Evolutionary conservation across 306 rosid species (phyloP).

Genomic region (Abrus pulchellus): DNA sequence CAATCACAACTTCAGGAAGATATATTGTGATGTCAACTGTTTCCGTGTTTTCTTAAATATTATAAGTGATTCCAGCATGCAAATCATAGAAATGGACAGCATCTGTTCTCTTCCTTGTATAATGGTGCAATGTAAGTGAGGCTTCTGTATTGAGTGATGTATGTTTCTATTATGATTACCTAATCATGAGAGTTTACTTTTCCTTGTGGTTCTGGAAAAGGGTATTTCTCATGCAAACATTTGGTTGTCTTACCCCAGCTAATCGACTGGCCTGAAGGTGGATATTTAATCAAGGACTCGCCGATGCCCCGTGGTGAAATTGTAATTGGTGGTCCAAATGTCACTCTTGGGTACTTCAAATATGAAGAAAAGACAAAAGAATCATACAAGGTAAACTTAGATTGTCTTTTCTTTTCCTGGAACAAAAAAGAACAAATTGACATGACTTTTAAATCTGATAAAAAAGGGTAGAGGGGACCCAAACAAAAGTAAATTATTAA

Average conservation of each 20-base stretch:
- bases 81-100: constrained; percentile 13
- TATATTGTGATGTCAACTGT: constrained; percentile 3
- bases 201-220: background rate
- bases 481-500: too few species aligned
- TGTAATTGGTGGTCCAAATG: constrained; percentile 91
- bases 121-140: background rate
- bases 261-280: constrained; percentile 90
- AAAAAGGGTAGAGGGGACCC: too few species aligned
- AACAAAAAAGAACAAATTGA: too few species aligned
- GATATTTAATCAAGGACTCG: constrained; percentile 69
- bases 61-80: background rate
- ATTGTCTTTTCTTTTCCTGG: background rate
- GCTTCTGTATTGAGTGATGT: background rate
- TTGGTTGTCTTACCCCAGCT: constrained; percentile 57
- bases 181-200: background rate
- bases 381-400: constrained; percentile 72
- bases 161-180: constrained; percentile 8
- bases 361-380: constrained; percentile 87
- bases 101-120: constrained; percentile 20
- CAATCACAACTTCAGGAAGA: background rate
- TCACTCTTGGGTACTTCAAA: constrained; percentile 89
- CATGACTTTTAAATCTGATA: too few species aligned
- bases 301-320: constrained; percentile 94
- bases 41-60: constrained; percentile 14
- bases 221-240: constrained; percentile 31